A percentile compares a stretch with the other conserved stretches of the same genome.
These are phyloP conservation scores for Penicillium sp. DNA, from an alignment of 2,329 filamentous ascomycete species.

Conservation along the genomic window DNA sequence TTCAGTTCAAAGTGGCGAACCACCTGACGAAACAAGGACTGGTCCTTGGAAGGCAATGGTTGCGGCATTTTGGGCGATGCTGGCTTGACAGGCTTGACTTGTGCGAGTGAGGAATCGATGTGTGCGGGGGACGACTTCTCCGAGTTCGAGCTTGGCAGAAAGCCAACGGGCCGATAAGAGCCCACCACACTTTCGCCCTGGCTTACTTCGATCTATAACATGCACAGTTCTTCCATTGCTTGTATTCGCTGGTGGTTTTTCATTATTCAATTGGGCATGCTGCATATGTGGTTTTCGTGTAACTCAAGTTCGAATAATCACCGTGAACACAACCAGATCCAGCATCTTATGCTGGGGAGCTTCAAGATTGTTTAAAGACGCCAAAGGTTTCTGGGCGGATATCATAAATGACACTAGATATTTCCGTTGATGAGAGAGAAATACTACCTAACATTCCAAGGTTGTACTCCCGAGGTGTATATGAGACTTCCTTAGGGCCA, in stretches of 20 bases:
- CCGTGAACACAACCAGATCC: too few species aligned
- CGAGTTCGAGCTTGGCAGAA: conserved; percentile 29
- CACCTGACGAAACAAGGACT: conserved; percentile 88
- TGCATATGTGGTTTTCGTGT: conserved; percentile 1
- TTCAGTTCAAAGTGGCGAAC: conserved; percentile 97
- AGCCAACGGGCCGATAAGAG: conserved; percentile 25
- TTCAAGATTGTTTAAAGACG: too few species aligned
- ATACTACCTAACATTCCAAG: too few species aligned
- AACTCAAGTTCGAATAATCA: neutral
- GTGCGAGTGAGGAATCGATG: conserved; percentile 37
- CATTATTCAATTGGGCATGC: neutral
- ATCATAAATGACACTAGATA: too few species aligned
- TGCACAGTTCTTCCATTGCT: neutral
- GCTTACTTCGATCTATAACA: neutral
- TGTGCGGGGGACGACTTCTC: conserved; percentile 37
- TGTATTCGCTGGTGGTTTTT: neutral
- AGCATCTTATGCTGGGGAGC: too few species aligned
- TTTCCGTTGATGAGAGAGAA: too few species aligned
- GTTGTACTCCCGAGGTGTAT: too few species aligned
- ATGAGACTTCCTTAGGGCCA: too few species aligned
- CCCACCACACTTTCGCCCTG: neutral
- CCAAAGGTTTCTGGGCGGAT: too few species aligned
- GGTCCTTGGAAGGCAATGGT: conserved; percentile 74
- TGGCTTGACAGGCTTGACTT: conserved; percentile 20
- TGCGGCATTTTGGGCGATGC: conserved; percentile 46